phyloP scores from a whole-genome alignment of 2,329 filamentous ascomycete genomes.

The Ophiocordyceps camponoti-leonardi region DNA sequence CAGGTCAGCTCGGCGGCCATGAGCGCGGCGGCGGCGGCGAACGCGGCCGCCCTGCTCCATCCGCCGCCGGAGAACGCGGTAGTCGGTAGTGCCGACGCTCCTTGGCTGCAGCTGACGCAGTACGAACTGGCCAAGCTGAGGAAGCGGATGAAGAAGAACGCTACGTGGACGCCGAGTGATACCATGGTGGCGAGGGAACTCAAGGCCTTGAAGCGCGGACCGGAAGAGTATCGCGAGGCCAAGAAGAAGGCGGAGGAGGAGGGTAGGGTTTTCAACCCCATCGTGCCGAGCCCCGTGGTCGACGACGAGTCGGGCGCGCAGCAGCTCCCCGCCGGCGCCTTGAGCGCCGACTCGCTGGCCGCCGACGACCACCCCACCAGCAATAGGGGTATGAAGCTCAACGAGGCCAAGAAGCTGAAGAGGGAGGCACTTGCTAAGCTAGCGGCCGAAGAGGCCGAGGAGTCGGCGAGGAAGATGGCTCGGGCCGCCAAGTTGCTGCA shows the following conservation, averaged over 20 bases:
- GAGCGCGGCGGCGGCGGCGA: slow-evolving; percentile 20
- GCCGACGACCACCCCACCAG: slow-evolving; percentile 46
- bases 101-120: slow-evolving; percentile 48
- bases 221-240: slow-evolving; percentile 42
- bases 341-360: slow-evolving; percentile 37
- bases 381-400: slow-evolving; percentile 62
- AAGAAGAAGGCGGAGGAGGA: slow-evolving; percentile 48
- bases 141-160: slow-evolving; percentile 86
- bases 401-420: slow-evolving; percentile 62
- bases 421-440: slow-evolving; percentile 44
- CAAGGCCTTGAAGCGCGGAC: slow-evolving; percentile 49
- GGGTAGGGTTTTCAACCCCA: slow-evolving; percentile 40
- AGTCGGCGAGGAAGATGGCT: slow-evolving; percentile 34
- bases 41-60: slow-evolving; percentile 26
- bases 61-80: slow-evolving; percentile 43
- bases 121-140: slow-evolving; percentile 52
- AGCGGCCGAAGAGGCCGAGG: slow-evolving; percentile 44
- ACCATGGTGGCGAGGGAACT: slow-evolving; percentile 75
- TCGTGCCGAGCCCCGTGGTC: slow-evolving; percentile 17
- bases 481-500: slow-evolving; percentile 29
- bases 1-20: slow-evolving; percentile 17
- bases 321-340: slow-evolving; percentile 40
- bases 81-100: slow-evolving; percentile 39
- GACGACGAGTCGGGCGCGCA: slow-evolving; percentile 32
- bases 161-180: slow-evolving; percentile 67